Evolutionary conservation across 2,329 filamentous ascomycete genomes (phyloP).

Genomic region (Pseudopithomyces chartarum): DNA sequence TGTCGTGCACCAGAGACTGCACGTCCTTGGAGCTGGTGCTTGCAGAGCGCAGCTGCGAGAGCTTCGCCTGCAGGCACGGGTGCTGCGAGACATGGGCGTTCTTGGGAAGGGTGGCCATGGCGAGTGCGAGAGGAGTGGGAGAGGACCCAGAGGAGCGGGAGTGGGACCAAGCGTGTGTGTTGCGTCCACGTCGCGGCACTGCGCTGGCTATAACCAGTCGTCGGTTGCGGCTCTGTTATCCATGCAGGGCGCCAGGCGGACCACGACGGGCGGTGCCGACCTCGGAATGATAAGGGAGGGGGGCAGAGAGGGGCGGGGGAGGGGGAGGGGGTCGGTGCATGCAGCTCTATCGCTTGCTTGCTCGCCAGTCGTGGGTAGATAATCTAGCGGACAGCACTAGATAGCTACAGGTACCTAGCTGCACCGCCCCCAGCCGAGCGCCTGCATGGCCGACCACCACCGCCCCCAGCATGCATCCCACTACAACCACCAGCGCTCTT

Average conservation of each 20-base stretch:
- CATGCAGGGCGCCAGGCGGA: not conserved
- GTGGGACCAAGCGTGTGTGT: too few species aligned
- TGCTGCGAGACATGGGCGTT: conserved; percentile 80
- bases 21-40: conserved; percentile 74
- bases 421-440: too few species aligned
- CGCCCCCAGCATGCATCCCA: conserved; percentile 29
- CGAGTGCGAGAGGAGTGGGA: conserved; percentile 8
- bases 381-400: too few species aligned
- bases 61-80: conserved; percentile 84
- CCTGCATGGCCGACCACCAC: too few species aligned
- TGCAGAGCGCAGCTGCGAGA: conserved; percentile 83
- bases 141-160: too few species aligned
- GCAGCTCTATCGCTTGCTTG: too few species aligned
- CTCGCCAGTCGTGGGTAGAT: too few species aligned
- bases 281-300: not conserved
- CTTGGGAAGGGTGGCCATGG: conserved; percentile 50
- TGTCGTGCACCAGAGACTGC: conserved; percentile 83
- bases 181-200: too few species aligned
- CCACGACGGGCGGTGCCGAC: not conserved
- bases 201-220: not conserved
- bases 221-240: not conserved
- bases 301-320: too few species aligned
- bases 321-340: too few species aligned
- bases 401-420: too few species aligned
- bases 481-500: conserved; percentile 44